These are phyloP conservation scores for Fraxinus americana DNA, from an alignment of 257 asterid species.

Conservation along the genomic window DNA sequence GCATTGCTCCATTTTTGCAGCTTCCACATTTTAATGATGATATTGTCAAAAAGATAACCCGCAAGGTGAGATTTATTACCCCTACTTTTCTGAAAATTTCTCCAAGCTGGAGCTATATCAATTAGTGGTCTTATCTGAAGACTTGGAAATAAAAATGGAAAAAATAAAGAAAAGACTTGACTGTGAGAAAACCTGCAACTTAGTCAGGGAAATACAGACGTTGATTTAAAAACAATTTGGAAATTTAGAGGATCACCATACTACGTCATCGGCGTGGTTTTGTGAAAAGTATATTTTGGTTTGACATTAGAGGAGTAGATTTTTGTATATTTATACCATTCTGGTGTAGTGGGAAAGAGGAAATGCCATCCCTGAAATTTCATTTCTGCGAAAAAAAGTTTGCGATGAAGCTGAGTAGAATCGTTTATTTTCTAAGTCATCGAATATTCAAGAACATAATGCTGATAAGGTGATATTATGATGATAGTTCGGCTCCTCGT, in stretches of 20 bases:
- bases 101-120: not conserved
- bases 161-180: not conserved
- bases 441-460: too few relatives aligned
- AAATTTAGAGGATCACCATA: not conserved
- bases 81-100: not conserved
- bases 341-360: not conserved
- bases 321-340: too few relatives aligned
- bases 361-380: not conserved
- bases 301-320: too few relatives aligned
- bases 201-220: not conserved
- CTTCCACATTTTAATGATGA: slow-evolving; percentile 89
- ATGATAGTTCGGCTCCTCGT: too few relatives aligned
- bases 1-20: slow-evolving; percentile 82
- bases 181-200: not conserved
- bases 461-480: too few relatives aligned
- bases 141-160: not conserved
- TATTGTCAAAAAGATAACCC: slow-evolving; percentile 56
- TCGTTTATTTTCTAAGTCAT: too few relatives aligned
- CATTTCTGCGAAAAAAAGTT: too few relatives aligned
- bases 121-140: slow-evolving; percentile 11
- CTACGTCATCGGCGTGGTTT: too few relatives aligned
- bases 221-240: slow-evolving; percentile 4
- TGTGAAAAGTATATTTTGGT: too few relatives aligned
- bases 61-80: slow-evolving; percentile 56
- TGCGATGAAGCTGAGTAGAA: too few relatives aligned